Conservation (phyloP, 495 filamentous ascomycete genomes). For the Aspergillus biplanus region DNA sequence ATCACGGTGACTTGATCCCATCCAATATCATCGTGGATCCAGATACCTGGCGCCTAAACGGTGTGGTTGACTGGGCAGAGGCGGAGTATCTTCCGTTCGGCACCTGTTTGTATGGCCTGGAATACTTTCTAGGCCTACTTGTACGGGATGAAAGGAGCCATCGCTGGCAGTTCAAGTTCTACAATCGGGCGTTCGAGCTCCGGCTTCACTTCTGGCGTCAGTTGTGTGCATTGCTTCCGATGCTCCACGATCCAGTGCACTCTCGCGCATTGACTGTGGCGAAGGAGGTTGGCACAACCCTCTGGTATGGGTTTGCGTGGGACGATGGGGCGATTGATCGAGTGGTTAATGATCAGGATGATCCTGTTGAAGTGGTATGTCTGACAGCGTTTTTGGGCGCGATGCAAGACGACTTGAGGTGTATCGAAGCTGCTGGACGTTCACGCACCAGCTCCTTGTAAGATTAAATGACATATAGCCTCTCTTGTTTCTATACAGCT, state of each 20-base stretch:
- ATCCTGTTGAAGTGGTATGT: not conserved
- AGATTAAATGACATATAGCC: not conserved
- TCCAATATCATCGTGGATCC: not conserved
- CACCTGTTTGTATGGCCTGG: not conserved
- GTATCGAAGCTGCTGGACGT: not conserved
- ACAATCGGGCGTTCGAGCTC: not conserved
- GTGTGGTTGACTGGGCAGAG: slow-evolving; percentile 2
- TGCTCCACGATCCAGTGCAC: not conserved
- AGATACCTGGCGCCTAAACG: not conserved
- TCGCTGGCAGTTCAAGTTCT: not conserved
- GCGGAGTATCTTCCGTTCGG: slow-evolving; percentile 5
- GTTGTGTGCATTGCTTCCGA: not conserved
- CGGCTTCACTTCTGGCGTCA: not conserved
- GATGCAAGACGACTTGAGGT: not conserved
- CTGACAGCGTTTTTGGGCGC: not conserved
- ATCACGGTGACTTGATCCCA: slow-evolving; percentile 2
- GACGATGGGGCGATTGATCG: slow-evolving; percentile 7
- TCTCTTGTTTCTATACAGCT: not conserved
- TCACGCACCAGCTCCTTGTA: not conserved
- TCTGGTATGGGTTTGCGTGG: slow-evolving; percentile 2
- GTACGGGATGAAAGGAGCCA: not conserved
- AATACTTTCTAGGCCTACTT: not conserved
- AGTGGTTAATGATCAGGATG: not conserved
- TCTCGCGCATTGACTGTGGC: not conserved
- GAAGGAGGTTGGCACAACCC: not conserved